A percentile compares a stretch with the other conserved stretches of the same genome.
Evolutionary conservation across 1,284 basidiomycete genomes (phyloP).

Genomic region (Boletus semigastroideus): DNA sequence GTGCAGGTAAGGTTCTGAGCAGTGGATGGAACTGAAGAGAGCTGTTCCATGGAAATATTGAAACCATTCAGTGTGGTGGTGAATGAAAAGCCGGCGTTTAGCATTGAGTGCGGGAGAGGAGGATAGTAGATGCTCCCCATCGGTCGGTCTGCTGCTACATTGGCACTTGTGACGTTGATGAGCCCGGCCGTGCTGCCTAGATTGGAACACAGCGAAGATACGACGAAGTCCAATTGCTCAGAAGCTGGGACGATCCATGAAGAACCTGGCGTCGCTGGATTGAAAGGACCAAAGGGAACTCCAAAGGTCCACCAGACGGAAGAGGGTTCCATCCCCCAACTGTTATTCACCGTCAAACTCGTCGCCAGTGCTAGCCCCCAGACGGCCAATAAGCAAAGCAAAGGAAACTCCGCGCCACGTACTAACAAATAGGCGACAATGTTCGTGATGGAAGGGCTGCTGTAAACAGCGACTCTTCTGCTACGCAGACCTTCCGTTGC

Average conservation of each 20-base stretch:
- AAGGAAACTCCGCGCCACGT: not conserved
- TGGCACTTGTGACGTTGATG: not conserved
- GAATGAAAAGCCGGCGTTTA: not conserved
- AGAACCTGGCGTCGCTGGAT: not conserved
- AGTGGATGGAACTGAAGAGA: not conserved
- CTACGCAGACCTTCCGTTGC: constrained; percentile 1
- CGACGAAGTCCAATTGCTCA: not conserved
- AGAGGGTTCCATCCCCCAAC: not conserved
- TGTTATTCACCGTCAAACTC: constrained; percentile 1
- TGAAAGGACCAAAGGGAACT: not conserved
- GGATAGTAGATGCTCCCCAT: not conserved
- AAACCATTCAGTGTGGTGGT: constrained; percentile 1
- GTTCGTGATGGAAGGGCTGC: not conserved
- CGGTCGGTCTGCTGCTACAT: too few species aligned
- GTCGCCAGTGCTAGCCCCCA: constrained; percentile 8
- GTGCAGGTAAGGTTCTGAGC: not conserved
- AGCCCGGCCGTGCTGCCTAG: not conserved
- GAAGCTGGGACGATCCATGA: not conserved
- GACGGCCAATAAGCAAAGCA: constrained; percentile 1
- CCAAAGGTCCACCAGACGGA: rapidly evolving
- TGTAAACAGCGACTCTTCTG: constrained; percentile 3
- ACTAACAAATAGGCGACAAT: not conserved
- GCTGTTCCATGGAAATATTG: constrained; percentile 3
- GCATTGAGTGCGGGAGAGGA: not conserved
- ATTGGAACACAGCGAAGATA: not conserved